A percentile compares a stretch with the other conserved stretches of the same genome.
These are phyloP conservation scores for Rhododendron ferrugineum DNA, from an alignment of 148 eudicot genomes.

Conservation along the genomic window DNA sequence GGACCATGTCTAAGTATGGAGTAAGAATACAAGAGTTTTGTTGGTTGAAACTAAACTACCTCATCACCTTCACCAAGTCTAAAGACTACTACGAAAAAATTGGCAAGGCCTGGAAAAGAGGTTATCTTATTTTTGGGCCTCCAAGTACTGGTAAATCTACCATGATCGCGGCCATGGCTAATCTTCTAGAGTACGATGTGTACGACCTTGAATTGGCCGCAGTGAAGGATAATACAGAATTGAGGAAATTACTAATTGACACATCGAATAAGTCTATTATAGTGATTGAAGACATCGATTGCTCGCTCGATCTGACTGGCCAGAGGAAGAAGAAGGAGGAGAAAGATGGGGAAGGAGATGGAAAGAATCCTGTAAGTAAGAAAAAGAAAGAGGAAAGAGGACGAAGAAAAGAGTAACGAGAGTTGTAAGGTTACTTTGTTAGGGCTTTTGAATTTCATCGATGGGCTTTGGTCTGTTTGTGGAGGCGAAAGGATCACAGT, in stretches of 20 bases:
- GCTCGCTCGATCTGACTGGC: conserved; percentile 41
- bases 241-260: conserved; percentile 46
- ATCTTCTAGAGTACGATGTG: conserved; percentile 40
- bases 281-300: conserved; percentile 63
- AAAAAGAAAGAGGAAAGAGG: not conserved
- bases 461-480: conserved; percentile 57
- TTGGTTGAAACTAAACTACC: no score
- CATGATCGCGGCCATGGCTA: conserved; percentile 62
- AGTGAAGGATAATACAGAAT: conserved; percentile 36
- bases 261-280: conserved; percentile 43
- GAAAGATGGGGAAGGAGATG: conserved; percentile 10
- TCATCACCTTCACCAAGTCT: conserved; percentile 24
- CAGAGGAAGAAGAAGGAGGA: conserved; percentile 30
- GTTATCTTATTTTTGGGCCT: conserved; percentile 55
- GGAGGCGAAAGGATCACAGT: conserved; percentile 43
- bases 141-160: conserved; percentile 63
- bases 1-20: no score
- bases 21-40: no score
- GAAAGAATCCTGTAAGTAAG: not conserved
- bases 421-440: conserved; percentile 25
- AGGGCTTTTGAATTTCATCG: conserved; percentile 53
- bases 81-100: conserved; percentile 37
- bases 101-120: conserved; percentile 57
- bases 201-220: conserved; percentile 52
- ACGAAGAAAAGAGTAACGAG: conserved; percentile 5